A percentile compares a stretch with the other conserved stretches of the same genome.
phyloP scores from a whole-genome alignment of 2,329 filamentous ascomycete species.

The Epichloe aotearoae region DNA sequence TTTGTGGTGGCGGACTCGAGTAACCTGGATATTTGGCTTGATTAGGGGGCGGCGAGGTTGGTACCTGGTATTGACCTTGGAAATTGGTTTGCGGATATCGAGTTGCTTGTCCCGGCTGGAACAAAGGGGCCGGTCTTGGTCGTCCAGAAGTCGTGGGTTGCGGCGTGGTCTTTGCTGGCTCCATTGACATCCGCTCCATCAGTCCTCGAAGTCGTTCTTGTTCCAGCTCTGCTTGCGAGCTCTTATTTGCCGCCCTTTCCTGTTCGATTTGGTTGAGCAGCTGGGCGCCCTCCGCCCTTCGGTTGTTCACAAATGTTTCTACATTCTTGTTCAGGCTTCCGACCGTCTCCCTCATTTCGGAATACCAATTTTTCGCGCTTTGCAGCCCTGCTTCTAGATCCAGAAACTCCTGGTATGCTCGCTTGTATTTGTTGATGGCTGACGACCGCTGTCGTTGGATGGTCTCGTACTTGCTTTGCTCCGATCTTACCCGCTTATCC shows the following conservation, averaged over 20 bases:
- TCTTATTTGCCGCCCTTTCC: constrained; percentile 50
- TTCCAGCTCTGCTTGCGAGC: constrained; percentile 60
- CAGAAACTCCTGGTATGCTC: constrained; percentile 83
- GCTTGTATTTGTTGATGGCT: constrained; percentile 78
- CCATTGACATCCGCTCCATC: constrained; percentile 93
- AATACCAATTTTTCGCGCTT: constrained; percentile 88
- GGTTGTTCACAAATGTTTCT: constrained; percentile 91
- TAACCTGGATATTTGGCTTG: constrained; percentile 30
- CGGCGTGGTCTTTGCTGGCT: constrained; percentile 35
- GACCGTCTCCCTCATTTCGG: constrained; percentile 89
- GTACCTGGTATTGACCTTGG: constrained; percentile 44
- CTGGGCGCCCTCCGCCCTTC: constrained; percentile 79
- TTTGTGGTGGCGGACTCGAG: constrained; percentile 25
- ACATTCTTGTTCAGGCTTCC: constrained; percentile 91
- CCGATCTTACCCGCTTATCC: constrained; percentile 83
- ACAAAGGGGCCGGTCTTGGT: constrained; percentile 29
- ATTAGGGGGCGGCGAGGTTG: constrained; percentile 42
- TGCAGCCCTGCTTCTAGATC: constrained; percentile 76
- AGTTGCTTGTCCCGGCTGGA: constrained; percentile 32
- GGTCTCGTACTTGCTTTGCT: constrained; percentile 88
- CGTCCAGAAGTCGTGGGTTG: constrained; percentile 11
- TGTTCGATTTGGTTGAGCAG: constrained; percentile 80
- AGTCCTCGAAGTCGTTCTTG: constrained; percentile 75
- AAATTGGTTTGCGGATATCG: constrained; percentile 43
- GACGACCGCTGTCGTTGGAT: constrained; percentile 71